Base-by-base conservation (phyloP, 331 rosid genomes). In the Malus hybrid region DNA sequence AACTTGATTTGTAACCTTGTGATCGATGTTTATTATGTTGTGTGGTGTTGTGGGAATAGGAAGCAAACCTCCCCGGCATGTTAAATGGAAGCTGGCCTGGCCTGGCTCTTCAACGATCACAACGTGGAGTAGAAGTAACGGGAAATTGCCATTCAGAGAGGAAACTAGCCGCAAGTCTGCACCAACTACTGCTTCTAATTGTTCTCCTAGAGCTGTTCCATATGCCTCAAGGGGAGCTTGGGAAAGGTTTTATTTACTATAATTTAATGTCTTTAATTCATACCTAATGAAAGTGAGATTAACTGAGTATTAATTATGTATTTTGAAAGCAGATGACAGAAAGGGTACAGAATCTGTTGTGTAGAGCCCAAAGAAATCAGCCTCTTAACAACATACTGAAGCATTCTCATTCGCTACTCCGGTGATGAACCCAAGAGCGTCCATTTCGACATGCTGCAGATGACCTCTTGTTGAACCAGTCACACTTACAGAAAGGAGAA, bases 371-470 rank as follows among this genome's bases (percentile, higher is more conserved):
- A 68, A 90, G 90, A 73, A 86, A 80, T 59, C 94, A 81, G 81
- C 87, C 90, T 62, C 81, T 94, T 1, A 82, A 77, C 74, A 87
- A 76, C 44, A 14, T 94, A 32, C 66, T 94, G 65, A 90, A 83
- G 89, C 97, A 87, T 83, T 88, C 98, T 87, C 93, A 81, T 76
- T 81, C 90, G 34, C 75, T 91, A 75, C 88, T 93, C 64, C 86
- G 95, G 54, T 90, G 86, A 91, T 6, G 36, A 27, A 61, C 19
- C 10, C 1, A 24, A 5, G 10, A 14, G 2, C 44, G 42, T 31
- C 20, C 68, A 31, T 64, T 64, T 63, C 33, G 2, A 54, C 66
- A 28, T 24, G 34, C 19, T 24, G 66, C 66, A 22, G 64, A 59
- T 59, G 31, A 59, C 24, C 28, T 61, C 33, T 6, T 28, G 16